These are phyloP conservation scores for Jamesozyma hellenica DNA, from an alignment of 805 yeast species.

Conservation along the genomic window DNA sequence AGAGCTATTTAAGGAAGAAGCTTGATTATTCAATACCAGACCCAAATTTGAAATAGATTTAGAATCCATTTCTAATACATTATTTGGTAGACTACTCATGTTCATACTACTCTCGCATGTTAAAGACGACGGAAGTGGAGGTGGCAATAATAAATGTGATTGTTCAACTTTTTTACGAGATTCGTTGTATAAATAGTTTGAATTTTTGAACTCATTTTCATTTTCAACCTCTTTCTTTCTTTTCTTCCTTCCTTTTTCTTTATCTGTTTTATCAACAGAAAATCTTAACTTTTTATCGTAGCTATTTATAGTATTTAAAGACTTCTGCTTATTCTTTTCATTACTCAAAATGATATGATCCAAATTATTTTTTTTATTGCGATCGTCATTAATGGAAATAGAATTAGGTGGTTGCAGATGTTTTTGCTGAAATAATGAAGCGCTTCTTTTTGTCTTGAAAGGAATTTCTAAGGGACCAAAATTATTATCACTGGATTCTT, in stretches of 20 bases:
- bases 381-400: neutral
- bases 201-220: neutral
- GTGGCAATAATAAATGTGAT: neutral
- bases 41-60: neutral
- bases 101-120: no score
- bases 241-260: neutral
- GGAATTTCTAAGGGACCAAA: conserved; percentile 22
- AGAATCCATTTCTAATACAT: neutral
- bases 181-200: neutral
- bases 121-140: neutral
- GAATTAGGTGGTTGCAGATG: conserved; percentile 9
- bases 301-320: neutral
- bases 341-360: neutral
- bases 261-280: neutral
- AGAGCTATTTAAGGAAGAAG: neutral
- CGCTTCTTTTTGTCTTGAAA: conserved; percentile 12
- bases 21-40: neutral
- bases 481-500: conserved; percentile 17
- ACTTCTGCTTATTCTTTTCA: neutral
- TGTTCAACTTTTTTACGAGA: neutral
- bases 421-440: conserved; percentile 15
- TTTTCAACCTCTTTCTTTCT: neutral
- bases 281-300: neutral
- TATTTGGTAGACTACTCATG: neutral
- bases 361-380: neutral